Evolutionary conservation across 768 basidiomycete genomes (phyloP), one percentile per base, ranked within the genome.

Genomic region (Austroboletus eburneus): DNA sequence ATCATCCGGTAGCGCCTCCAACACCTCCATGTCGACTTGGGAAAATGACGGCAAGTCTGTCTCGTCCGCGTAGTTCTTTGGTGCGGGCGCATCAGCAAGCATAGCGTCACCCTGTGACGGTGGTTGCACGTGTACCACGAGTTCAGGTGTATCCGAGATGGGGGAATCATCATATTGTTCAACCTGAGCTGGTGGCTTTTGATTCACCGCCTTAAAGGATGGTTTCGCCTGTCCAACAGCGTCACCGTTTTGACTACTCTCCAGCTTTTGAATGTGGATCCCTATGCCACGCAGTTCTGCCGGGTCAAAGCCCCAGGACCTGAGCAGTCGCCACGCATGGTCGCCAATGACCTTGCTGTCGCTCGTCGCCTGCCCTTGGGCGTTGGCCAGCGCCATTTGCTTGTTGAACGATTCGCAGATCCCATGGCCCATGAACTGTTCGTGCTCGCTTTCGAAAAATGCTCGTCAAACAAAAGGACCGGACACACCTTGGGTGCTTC

Each of bases 401-500:
- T 86, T 89, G 65, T 79, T 92, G 71, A 84, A 91, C 2, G 79
- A 72, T 45, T 91, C 83, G 59, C 91, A 95, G 3, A 76, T 67
- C 10, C 95, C 94, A 57, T 96, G 94, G 0, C 95, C 94, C 58
- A 97, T 76, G 57, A 94, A 95, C 91, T 93, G n/a, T n/a, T n/a
- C n/a, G n/a, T n/a, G n/a, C n/a, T n/a, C n/a, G n/a, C n/a, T n/a
- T n/a, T n/a, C n/a, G n/a, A n/a, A n/a, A n/a, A n/a, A n/a, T n/a
- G n/a, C n/a, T n/a, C n/a, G n/a, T n/a, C n/a, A n/a, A n/a, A n/a
- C n/a, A n/a, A n/a, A 33, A 25, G 16, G 32, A 37, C 6, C 13
- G 14, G 16, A 58, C 69, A 30, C 50, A 91, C 91, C 77, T 99
- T 98, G 0, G 95, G 86, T 18, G 87, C 77, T 57, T 98, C 96